These are phyloP conservation scores for Diaporthe batatas DNA, from an alignment of 2,329 filamentous ascomycete genomes.

Conservation along the genomic window DNA sequence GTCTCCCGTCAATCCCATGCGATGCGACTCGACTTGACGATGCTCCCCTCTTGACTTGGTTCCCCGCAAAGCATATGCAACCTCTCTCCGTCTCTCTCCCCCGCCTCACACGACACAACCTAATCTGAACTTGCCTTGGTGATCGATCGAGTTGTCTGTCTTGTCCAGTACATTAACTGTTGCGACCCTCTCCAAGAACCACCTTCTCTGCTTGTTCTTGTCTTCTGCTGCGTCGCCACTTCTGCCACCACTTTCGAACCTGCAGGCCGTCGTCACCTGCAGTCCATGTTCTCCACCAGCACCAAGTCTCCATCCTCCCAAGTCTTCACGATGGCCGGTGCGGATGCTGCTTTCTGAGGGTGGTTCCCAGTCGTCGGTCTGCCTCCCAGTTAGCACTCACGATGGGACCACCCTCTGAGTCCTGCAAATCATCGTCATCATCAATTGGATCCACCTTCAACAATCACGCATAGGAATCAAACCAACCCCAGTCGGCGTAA, in stretches of 20 bases:
- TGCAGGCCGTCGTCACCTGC: not conserved
- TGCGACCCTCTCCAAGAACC: not conserved
- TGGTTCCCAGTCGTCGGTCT: conserved; percentile 58
- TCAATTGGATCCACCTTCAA: conserved; percentile 43
- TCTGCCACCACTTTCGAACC: not conserved
- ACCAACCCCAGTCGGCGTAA: conserved; percentile 8
- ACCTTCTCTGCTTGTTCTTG: too few relatives aligned
- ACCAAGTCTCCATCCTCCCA: conserved; percentile 49
- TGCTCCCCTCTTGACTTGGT: conserved; percentile 19
- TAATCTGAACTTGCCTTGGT: not conserved
- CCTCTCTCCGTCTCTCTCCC: not conserved
- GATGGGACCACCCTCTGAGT: conserved; percentile 70
- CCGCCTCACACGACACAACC: conserved; percentile 2
- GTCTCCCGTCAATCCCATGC: not conserved
- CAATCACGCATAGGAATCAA: conserved; percentile 41
- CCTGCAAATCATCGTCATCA: conserved; percentile 46
- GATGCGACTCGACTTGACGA: conserved; percentile 18
- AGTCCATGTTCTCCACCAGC: conserved; percentile 42
- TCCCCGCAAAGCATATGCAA: conserved; percentile 35
- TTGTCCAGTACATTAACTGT: not conserved
- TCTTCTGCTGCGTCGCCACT: too few relatives aligned
- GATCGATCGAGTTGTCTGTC: not conserved
- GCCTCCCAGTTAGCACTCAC: conserved; percentile 53
- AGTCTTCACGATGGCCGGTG: conserved; percentile 57
- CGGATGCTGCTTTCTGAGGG: conserved; percentile 66